Conservation (phyloP, 2,329 filamentous ascomycete species). For the Zasmidium citrigriseum region DNA sequence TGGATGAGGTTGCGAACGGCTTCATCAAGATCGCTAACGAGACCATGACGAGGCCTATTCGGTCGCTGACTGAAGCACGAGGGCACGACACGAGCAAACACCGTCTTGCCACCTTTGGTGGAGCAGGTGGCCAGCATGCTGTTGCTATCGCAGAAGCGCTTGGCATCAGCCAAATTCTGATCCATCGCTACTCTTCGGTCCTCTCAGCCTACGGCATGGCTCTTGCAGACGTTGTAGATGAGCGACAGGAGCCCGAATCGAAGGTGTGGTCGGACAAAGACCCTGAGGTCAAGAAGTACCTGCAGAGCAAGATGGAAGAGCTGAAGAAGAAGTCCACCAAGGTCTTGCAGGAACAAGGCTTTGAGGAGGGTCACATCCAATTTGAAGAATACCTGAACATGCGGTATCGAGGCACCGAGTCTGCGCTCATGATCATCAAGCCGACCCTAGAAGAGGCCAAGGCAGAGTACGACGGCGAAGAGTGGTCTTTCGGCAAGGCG, state of each 20-base stretch:
- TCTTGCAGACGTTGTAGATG: conserved; percentile 87
- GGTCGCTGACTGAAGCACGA: conserved; percentile 87
- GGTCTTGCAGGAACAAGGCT: conserved; percentile 75
- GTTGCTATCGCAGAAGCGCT: conserved; percentile 86
- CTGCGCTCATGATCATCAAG: conserved; percentile 84
- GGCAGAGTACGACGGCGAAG: conserved; percentile 61
- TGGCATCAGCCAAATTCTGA: conserved; percentile 79
- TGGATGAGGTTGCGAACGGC: conserved; percentile 85
- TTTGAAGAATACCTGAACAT: conserved; percentile 96
- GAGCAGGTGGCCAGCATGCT: conserved; percentile 87
- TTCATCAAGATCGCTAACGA: conserved; percentile 91
- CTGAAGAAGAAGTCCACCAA: conserved; percentile 73
- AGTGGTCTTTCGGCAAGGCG: conserved; percentile 80
- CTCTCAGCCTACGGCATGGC: conserved; percentile 93
- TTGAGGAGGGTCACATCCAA: conserved; percentile 69
- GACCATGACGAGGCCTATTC: conserved; percentile 86
- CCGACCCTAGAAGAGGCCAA: conserved; percentile 64
- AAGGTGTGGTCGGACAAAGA: conserved; percentile 60
- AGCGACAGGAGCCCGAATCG: conserved; percentile 76
- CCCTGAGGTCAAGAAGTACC: conserved; percentile 59
- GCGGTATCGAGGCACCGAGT: conserved; percentile 87
- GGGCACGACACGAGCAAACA: conserved; percentile 90
- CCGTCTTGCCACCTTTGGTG: conserved; percentile 87
- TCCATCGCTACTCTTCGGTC: conserved; percentile 86
- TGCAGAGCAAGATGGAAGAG: conserved; percentile 74